These are phyloP conservation scores for Podaxis sp. DNA, from an alignment of 768 basidiomycete genomes.

Conservation along the genomic window DNA sequence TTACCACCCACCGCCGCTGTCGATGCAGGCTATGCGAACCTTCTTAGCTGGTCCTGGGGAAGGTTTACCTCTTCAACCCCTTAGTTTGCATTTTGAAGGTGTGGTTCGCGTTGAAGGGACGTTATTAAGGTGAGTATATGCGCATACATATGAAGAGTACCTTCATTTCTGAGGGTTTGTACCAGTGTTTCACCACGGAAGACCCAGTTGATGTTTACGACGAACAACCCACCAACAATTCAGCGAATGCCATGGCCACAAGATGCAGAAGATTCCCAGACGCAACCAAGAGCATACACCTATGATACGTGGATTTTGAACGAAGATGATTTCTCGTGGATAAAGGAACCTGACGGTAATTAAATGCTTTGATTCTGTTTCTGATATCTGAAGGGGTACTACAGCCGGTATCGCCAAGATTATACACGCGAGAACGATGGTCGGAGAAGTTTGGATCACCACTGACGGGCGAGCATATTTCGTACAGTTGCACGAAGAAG, in stretches of 20 bases:
- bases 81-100: constrained; percentile 74
- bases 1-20: constrained; percentile 54
- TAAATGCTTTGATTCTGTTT: neutral
- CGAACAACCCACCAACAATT: constrained; percentile 68
- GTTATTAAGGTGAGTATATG: constrained; percentile 57
- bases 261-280: constrained; percentile 36
- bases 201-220: constrained; percentile 71
- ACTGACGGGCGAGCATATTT: constrained; percentile 84
- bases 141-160: neutral
- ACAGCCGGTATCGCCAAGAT: constrained; percentile 70
- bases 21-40: constrained; percentile 57
- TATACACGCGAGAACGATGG: constrained; percentile 53
- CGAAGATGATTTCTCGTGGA: constrained; percentile 70
- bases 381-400: neutral
- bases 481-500: constrained; percentile 56
- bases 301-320: constrained; percentile 75
- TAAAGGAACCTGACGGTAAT: constrained; percentile 72
- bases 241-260: constrained; percentile 86
- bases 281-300: constrained; percentile 31
- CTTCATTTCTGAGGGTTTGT: constrained; percentile 3
- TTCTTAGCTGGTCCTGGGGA: constrained; percentile 84
- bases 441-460: constrained; percentile 81
- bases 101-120: constrained; percentile 78
- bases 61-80: constrained; percentile 64
- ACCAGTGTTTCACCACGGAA: constrained; percentile 73